Evolutionary conservation across 306 rosid species (phyloP).

Genomic region (Cajanus cajan): DNA sequence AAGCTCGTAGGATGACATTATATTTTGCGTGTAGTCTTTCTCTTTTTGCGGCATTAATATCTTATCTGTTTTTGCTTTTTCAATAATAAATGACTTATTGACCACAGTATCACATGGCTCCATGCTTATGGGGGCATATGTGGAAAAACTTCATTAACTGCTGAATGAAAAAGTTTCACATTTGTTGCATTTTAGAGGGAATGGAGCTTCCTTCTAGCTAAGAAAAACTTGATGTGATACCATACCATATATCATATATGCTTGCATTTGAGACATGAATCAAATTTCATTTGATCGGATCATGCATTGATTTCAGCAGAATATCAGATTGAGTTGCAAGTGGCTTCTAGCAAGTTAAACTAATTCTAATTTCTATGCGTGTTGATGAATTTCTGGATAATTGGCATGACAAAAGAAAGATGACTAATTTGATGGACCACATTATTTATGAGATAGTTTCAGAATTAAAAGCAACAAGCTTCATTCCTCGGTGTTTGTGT

Average conservation of each 20-base stretch:
- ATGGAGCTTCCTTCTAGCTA: background rate
- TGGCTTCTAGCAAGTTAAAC: background rate
- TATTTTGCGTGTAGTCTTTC: background rate
- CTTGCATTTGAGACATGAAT: background rate
- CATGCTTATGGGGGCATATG: background rate
- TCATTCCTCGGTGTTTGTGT: conserved; percentile 31
- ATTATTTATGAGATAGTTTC: conserved; percentile 41
- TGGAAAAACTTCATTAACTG: conserved; percentile 8
- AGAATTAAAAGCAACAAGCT: conserved; percentile 40
- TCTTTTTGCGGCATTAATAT: conserved; percentile 33
- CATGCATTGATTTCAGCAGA: background rate
- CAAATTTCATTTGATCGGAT: background rate
- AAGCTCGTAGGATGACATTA: background rate
- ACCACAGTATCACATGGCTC: conserved; percentile 30
- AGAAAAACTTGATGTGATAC: background rate
- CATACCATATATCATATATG: background rate
- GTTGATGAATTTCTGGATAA: background rate
- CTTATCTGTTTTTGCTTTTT: conserved; percentile 31
- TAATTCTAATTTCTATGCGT: background rate
- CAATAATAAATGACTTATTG: conserved; percentile 21
- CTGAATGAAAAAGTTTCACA: background rate
- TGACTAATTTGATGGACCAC: conserved; percentile 38
- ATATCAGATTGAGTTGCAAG: background rate
- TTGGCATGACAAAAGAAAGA: conserved; percentile 2
- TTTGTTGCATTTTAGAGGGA: conserved; percentile 1